These are phyloP conservation scores for Venturia asperata DNA, from an alignment of 2,329 filamentous ascomycete species.

Conservation along the genomic window DNA sequence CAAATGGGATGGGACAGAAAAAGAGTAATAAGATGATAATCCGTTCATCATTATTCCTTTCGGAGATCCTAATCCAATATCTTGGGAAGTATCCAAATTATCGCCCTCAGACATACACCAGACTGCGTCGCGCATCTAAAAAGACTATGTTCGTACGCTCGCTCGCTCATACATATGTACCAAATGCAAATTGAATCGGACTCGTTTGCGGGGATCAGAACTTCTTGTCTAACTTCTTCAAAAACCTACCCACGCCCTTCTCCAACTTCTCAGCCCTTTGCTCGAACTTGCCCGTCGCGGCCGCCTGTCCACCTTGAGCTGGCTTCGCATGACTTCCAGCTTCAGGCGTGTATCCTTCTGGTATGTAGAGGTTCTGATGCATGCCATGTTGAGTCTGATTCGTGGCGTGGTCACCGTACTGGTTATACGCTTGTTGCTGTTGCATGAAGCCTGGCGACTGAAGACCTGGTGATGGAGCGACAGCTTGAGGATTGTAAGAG, in stretches of 20 bases:
- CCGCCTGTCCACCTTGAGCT: conserved; percentile 22
- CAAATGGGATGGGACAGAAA: background rate
- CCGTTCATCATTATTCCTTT: background rate
- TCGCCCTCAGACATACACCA: background rate
- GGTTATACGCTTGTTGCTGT: conserved; percentile 16
- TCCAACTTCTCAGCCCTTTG: conserved; percentile 60
- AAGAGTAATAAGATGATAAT: background rate
- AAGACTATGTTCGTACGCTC: background rate
- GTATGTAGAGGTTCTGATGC: conserved; percentile 64
- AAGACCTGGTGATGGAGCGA: conserved; percentile 16
- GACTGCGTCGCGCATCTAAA: background rate
- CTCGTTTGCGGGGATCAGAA: conserved; percentile 33
- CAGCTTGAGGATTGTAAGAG: conserved; percentile 9
- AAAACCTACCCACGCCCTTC: conserved; percentile 61
- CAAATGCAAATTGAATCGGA: background rate
- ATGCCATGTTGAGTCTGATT: conserved; percentile 31
- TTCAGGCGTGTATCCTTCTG: conserved; percentile 37
- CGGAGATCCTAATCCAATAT: background rate
- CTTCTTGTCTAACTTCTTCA: conserved; percentile 75
- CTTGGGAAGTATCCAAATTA: background rate
- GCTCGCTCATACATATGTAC: background rate
- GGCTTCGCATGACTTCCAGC: conserved; percentile 17
- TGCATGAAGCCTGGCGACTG: conserved; percentile 19
- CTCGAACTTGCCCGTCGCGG: conserved; percentile 49
- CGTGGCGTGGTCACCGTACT: conserved; percentile 10